phyloP scores from a whole-genome alignment of 2,329 filamentous ascomycete species.

The Paraconiothyrium sp. region DNA sequence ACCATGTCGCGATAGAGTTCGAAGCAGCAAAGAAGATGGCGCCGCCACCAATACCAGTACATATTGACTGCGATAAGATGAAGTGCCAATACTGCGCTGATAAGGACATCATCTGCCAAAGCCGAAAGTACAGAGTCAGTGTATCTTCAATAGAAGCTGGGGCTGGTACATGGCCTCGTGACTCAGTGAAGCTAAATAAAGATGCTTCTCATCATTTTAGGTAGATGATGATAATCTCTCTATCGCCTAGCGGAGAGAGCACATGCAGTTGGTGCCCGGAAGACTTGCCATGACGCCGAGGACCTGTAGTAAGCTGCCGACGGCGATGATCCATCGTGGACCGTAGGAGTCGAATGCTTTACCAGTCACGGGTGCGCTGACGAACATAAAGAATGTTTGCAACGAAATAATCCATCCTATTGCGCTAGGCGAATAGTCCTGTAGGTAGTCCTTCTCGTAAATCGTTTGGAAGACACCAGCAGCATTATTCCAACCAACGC shows the following conservation, averaged over 20 bases:
- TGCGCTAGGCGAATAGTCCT: not conserved
- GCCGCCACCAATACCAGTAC: constrained; percentile 5
- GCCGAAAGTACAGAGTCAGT: too few relatives aligned
- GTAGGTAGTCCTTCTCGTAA: constrained; percentile 4
- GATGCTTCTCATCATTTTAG: too few relatives aligned
- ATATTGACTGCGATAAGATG: constrained; percentile 2
- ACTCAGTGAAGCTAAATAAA: too few relatives aligned
- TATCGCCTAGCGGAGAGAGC: too few relatives aligned
- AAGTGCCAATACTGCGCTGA: constrained; percentile 6
- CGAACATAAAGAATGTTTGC: constrained; percentile 8
- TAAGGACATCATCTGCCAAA: not conserved
- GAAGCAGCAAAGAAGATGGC: constrained; percentile 7
- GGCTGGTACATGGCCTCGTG: too few relatives aligned
- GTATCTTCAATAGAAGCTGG: too few relatives aligned
- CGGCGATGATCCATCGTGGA: constrained; percentile 5
- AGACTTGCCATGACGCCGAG: not conserved
- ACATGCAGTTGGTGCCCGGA: too few relatives aligned
- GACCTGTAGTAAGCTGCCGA: constrained; percentile 5
- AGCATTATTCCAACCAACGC: constrained; percentile 4
- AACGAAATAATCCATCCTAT: constrained; percentile 11
- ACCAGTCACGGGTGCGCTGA: not conserved
- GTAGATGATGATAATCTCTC: too few relatives aligned
- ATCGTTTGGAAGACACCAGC: constrained; percentile 7
- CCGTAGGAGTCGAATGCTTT: constrained; percentile 7
- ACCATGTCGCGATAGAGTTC: constrained; percentile 5